Percentiles rank a stretch among this genome's conserved stretches.
Evolutionary conservation across 371 early-diverging fungal genomes (phyloP).

Genomic region (Coemansia sp.): DNA sequence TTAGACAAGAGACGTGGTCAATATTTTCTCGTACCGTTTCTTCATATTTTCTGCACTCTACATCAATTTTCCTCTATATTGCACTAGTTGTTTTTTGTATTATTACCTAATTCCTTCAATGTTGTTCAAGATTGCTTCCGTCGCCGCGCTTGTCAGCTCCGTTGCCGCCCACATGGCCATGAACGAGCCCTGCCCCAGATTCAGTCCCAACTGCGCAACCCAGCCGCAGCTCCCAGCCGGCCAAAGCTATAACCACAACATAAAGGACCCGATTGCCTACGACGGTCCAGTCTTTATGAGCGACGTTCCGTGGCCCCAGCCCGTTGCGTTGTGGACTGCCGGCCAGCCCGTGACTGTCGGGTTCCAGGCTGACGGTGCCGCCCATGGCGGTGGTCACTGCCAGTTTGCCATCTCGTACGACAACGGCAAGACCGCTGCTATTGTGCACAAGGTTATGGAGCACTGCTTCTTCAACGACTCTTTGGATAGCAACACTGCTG

Average conservation of each 20-base stretch:
- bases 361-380: conserved; percentile 39
- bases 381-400: conserved; percentile 58
- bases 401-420: conserved; percentile 70
- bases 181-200: conserved; percentile 27
- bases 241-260: conserved; percentile 3
- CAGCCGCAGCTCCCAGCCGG: background rate
- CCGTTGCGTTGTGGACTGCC: conserved; percentile 39
- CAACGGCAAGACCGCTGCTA: conserved; percentile 61
- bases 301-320: conserved; percentile 15
- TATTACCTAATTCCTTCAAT: background rate
- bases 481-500: conserved; percentile 13
- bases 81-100: background rate
- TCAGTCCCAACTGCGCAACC: background rate
- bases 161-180: conserved; percentile 13
- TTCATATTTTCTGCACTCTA: too few relatives aligned
- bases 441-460: conserved; percentile 57
- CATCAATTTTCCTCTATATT: background rate
- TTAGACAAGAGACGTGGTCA: too few relatives aligned
- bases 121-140: background rate
- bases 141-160: background rate
- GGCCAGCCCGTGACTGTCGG: conserved; percentile 14
- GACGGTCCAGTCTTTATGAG: conserved; percentile 32
- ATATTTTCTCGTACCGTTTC: too few relatives aligned
- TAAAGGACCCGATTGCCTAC: conserved; percentile 5
- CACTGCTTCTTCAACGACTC: conserved; percentile 48